Base-by-base conservation (phyloP, 2,329 filamentous ascomycete species). In the Aspergillus fructus region DNA sequence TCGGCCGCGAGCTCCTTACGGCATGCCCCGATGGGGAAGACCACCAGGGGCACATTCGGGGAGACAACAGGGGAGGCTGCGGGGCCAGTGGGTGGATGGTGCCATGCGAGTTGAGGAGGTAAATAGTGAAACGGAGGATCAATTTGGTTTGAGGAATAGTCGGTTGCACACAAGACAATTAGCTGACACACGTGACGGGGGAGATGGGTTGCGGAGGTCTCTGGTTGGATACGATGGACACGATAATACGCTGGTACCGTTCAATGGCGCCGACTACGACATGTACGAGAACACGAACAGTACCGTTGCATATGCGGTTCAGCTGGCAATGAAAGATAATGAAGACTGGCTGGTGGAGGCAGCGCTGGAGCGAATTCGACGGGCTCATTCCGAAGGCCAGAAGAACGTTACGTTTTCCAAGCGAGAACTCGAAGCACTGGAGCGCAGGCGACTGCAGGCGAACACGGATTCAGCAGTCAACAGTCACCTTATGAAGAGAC, bases 1-100 rank as follows among this genome's bases (percentile, higher is more conserved):
- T 97, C 94, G 93, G 91, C 93, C 93, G 94, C 94, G 89, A 94
- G 89, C 93, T 96, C 93, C 93, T 81, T 80, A 83, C 78, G 80
- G 81, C 83, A 88, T 89, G 92, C 92, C 93, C 90, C 88, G 83
- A 86, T 93, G 90, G 93, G 93, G 93, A 97, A 97, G 93, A 97
- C 91, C 92, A 94, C 90, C 91, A 85, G 89, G 91, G 89, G 89
- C 87, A 84, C 86, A 83, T 76, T 72, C 70, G 79, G 83, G 85
- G 83, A 85, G 84, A 81, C 85, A 80, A 78, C 79, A 81, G 67
- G 82, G 79, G 73, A 74, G 76, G 65, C 79, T 80, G 76, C 79
- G 78, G 73, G 71, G 70, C 68, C 78, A 79, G 77, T 82, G 81
- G 77, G 76, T 78, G 70, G 79, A 79, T 60, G 76, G 76, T 63